Conservation (phyloP, 2,329 filamentous ascomycete genomes). For the Neophaeococcomyces mojaviensis region DNA sequence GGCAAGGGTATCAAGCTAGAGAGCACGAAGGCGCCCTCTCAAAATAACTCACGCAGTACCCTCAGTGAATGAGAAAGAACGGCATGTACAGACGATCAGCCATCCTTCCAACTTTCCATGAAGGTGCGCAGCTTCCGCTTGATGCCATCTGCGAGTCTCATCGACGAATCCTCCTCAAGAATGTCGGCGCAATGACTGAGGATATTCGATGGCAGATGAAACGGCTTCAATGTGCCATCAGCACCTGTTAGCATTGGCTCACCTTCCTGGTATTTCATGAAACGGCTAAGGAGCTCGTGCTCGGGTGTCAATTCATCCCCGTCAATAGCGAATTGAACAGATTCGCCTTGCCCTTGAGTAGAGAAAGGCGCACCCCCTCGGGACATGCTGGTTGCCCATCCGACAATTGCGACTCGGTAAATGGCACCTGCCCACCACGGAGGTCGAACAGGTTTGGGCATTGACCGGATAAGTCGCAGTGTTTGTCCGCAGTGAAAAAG, state of each 20-base stretch:
- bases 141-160: conserved; percentile 49
- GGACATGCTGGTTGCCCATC: conserved; percentile 56
- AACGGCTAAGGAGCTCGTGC: conserved; percentile 44
- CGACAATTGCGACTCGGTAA: conserved; percentile 57
- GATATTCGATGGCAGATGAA: conserved; percentile 43
- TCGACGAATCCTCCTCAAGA: conserved; percentile 46
- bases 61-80: too few species aligned
- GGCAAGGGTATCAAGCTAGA: not conserved
- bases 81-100: conserved; percentile 6
- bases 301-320: conserved; percentile 38
- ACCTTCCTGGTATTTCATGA: conserved; percentile 47
- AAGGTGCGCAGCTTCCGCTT: conserved; percentile 45
- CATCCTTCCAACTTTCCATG: conserved; percentile 26
- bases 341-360: conserved; percentile 24
- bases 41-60: too few species aligned
- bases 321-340: conserved; percentile 44
- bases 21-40: not conserved
- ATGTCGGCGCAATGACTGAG: conserved; percentile 47
- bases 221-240: conserved; percentile 40
- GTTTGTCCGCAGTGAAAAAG: conserved; percentile 63
- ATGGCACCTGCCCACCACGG: conserved; percentile 65
- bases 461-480: conserved; percentile 52
- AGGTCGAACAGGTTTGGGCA: conserved; percentile 54
- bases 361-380: conserved; percentile 37
- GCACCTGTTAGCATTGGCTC: conserved; percentile 44